A percentile compares a stretch with the other conserved stretches of the same genome.
Evolutionary conservation across 1,284 basidiomycete species (phyloP).

Genomic region (Irpex lacteus): DNA sequence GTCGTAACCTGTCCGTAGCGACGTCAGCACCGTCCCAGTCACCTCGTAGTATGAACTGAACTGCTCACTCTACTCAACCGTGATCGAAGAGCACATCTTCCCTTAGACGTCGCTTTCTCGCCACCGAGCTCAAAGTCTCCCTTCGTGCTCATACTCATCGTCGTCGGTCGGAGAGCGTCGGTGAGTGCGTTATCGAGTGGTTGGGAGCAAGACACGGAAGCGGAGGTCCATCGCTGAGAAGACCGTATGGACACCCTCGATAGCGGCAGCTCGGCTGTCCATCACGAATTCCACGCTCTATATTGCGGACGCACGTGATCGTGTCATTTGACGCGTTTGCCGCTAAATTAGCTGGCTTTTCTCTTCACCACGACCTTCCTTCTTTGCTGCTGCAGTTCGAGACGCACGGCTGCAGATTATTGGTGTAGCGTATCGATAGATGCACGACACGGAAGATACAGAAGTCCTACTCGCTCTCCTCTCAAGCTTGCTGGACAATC

Average conservation of each 20-base stretch:
- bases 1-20: neutral
- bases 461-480: conserved; percentile 68
- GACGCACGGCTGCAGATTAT: neutral
- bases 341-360: neutral
- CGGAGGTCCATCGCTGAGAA: neutral
- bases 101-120: neutral
- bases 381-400: neutral
- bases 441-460: conserved; percentile 46
- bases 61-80: neutral
- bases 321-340: neutral
- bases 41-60: too few relatives aligned
- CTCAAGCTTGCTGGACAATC: conserved; percentile 50
- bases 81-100: neutral
- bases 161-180: neutral
- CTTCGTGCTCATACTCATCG: neutral
- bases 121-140: neutral
- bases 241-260: neutral
- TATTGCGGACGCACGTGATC: neutral
- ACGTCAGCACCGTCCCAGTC: neutral
- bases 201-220: neutral
- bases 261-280: neutral
- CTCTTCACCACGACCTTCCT: neutral
- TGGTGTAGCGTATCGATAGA: too few relatives aligned
- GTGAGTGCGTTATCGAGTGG: neutral
- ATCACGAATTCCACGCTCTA: neutral